Base-by-base conservation (phyloP, 768 basidiomycete species). In the Pleurotus salmoneostramineus region DNA sequence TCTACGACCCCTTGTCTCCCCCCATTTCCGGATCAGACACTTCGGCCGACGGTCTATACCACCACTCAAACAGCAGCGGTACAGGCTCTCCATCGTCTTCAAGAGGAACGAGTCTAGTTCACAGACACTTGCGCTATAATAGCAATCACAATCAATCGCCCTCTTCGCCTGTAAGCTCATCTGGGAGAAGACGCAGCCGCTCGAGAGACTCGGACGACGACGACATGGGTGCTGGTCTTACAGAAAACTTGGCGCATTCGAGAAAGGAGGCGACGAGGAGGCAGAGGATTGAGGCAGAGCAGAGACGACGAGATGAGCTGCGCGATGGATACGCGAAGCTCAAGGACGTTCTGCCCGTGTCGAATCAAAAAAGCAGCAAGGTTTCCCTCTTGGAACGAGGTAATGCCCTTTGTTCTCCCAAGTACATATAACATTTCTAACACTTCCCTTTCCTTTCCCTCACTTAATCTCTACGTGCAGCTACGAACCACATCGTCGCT, bases 281-380 rank as follows among this genome's bases (percentile, higher is more conserved):
- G 66, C 91, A 93, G 71, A 79, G 91, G 55, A 93, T 93, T 57
- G 90, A 93, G 74, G 91, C 91, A n/a, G 91, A 93, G 71, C 90
- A 95, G 75, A 79, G 92, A 46, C 80, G 93, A 58, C 81, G 93
- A 62, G 92, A 94, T 71, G 93, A 95, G 72, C 79, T 95, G 60
- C 82, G 93, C 60, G 93, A 95, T 66, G 93, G 91, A 31, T 95
- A 95, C 72, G 87, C 88, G 36, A 87, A 88, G 67, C 77, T 95
- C 71, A 93, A 92, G 73, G 91, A 93, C 61, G 89, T 90, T 27
- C 77, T 95, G 5, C 93, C 93, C 2, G 81, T 88, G 55, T 90
- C 89, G 10, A 93, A 92, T 72, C 91, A 93, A 78, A 92, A 94
- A 76, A 87, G 88, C 70, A 93, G 90, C 75, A 95, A 95, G 69